Evolutionary conservation across 495 filamentous ascomycete species (phyloP), one percentile per base, ranked within the genome.

Genomic region (Talaromyces proteolyticus): DNA sequence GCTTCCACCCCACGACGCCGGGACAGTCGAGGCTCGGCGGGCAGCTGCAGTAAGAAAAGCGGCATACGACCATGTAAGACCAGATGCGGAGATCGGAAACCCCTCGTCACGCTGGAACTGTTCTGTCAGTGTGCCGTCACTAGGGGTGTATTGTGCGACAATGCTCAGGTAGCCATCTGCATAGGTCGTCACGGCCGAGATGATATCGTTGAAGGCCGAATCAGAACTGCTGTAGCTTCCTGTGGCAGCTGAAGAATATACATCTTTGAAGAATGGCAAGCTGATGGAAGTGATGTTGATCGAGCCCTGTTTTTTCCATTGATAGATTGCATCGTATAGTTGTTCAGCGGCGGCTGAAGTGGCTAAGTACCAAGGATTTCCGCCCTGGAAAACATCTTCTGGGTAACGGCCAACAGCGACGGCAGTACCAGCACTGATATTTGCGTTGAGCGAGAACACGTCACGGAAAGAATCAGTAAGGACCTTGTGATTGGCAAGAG

Each of bases 351-450:
- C 76, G n/a, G 75, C 77, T 18, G 81, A 68, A 18, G 78, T 84
- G 50, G 65, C 59, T 10, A 86, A 70, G 55, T 80, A 82, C 81
- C 81, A 82, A 7, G 77, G 77, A 62, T 83, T 77, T 29, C 80
- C 82, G 38, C 74, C 75, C 57, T 80, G 78, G 55, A 85, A 88
- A 4, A 68, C 58, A 54, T 88, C 84, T 53, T 85, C 82, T 3
- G 81, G 60, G 60, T 88, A 87, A 8, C 84, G 64, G 45, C 84
- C 84, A 12, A 83, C 69, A 22, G 81, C 79, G 19, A 79, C 69
- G 6, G 79, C 78, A 18, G 62, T 21, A n/a, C 58, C 56, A 12
- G 57, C 21, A 3, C 51, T 23, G 16, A 60, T 60, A 6, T 58
- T 60, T 0, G 55, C 46, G 42, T 76, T 73, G 51, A 76, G 51